Evolutionary conservation across 1,284 basidiomycete species (phyloP).

Genomic region (Flammula alnicola): DNA sequence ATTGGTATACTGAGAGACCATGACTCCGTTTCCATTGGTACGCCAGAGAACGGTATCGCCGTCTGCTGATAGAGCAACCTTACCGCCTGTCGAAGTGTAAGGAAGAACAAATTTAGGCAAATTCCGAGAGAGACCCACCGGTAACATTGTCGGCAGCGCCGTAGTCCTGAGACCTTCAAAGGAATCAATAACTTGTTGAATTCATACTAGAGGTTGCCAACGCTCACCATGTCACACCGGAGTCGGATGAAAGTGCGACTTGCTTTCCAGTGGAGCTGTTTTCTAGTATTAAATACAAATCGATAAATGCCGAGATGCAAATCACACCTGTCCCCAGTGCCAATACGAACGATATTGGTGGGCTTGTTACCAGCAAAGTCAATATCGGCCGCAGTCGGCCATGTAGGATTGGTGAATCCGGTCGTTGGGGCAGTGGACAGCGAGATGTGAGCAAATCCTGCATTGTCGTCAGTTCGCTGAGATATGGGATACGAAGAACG

Average conservation of each 20-base stretch:
- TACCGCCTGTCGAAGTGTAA: constrained; percentile 43
- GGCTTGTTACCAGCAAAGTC: constrained; percentile 64
- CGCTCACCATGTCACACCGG: constrained; percentile 53
- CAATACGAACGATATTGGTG: constrained; percentile 56
- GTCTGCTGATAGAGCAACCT: constrained; percentile 62
- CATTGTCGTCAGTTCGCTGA: no score
- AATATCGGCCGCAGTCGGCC: constrained; percentile 55
- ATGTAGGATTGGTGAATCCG: constrained; percentile 52
- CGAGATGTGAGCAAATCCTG: constrained; percentile 56
- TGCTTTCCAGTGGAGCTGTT: constrained; percentile 51
- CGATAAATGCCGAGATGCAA: not conserved
- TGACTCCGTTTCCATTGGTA: constrained; percentile 50
- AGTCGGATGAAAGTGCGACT: constrained; percentile 58
- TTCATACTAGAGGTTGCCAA: not conserved
- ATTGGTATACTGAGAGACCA: constrained; percentile 55
- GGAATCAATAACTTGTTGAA: not conserved
- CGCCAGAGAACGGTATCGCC: constrained; percentile 63
- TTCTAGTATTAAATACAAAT: not conserved
- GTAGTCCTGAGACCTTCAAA: constrained; percentile 49
- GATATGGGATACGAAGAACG: not conserved
- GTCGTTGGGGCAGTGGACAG: constrained; percentile 48
- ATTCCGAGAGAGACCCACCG: constrained; percentile 28
- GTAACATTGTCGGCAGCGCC: constrained; percentile 54
- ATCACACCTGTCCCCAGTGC: constrained; percentile 47
- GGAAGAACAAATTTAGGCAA: not conserved